Evolutionary conservation across 257 asterid species (phyloP).

Genomic region (Penstemon davidsonii): DNA sequence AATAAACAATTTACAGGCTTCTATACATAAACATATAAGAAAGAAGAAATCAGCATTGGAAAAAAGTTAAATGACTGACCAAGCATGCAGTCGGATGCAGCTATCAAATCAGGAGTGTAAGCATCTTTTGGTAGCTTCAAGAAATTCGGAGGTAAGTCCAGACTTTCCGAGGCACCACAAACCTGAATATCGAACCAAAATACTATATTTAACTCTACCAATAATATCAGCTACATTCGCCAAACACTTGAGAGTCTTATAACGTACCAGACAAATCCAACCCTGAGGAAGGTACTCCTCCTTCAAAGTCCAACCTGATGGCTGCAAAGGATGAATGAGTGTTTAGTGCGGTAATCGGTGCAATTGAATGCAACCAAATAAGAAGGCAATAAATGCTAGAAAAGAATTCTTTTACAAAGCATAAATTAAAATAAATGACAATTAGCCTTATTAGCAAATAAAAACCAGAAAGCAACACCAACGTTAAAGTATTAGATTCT

Average conservation of each 20-base stretch:
- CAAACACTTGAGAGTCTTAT: slow-evolving; percentile 14
- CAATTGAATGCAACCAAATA: slow-evolving; percentile 1
- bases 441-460: neutral
- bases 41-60: slow-evolving; percentile 3
- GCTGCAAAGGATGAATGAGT: slow-evolving; percentile 49
- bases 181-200: slow-evolving; percentile 52
- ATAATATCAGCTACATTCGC: slow-evolving; percentile 14
- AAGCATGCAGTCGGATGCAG: slow-evolving; percentile 99
- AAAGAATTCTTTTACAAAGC: neutral
- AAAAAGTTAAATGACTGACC: slow-evolving; percentile 51
- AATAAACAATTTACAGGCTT: slow-evolving; percentile 2
- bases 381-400: slow-evolving; percentile 2
- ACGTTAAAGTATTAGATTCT: too few relatives aligned
- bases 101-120: slow-evolving; percentile 92
- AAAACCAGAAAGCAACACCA: too few relatives aligned
- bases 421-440: neutral
- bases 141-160: slow-evolving; percentile 85
- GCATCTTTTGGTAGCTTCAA: slow-evolving; percentile 82
- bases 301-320: slow-evolving; percentile 95
- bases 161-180: slow-evolving; percentile 90
- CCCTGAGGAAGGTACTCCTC: slow-evolving; percentile 88
- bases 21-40: slow-evolving; percentile 11
- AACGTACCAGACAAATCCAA: slow-evolving; percentile 92
- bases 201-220: slow-evolving; percentile 13
- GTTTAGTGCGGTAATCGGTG: slow-evolving; percentile 17